phyloP scores from a whole-genome alignment of 805 yeast species.

The Kodamaea laetipori region DNA sequence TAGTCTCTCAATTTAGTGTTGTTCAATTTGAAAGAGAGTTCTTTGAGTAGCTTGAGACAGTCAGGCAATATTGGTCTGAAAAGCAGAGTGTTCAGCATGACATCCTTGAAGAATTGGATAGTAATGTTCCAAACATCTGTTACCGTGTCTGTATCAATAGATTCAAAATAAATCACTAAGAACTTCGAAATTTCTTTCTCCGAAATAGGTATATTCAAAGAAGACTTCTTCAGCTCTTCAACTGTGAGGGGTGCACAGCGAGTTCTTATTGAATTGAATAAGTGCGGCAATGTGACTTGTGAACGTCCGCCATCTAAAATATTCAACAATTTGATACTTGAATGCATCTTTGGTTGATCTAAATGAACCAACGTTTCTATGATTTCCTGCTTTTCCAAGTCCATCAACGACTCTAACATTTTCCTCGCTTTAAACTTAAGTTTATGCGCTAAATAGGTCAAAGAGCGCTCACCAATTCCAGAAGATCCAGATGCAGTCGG shows the following conservation, averaged over 20 bases:
- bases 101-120: slow-evolving; percentile 60
- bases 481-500: background rate
- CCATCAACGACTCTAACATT: slow-evolving; percentile 63
- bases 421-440: slow-evolving; percentile 70
- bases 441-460: slow-evolving; percentile 50
- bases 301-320: slow-evolving; percentile 85
- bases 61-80: slow-evolving; percentile 56
- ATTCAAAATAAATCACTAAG: slow-evolving; percentile 58
- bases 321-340: slow-evolving; percentile 61
- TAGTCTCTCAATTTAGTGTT: slow-evolving; percentile 63
- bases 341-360: slow-evolving; percentile 13
- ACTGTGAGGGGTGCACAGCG: slow-evolving; percentile 42
- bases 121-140: slow-evolving; percentile 75
- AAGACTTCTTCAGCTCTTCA: slow-evolving; percentile 42
- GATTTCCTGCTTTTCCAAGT: slow-evolving; percentile 70
- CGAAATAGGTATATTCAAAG: slow-evolving; percentile 48
- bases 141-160: slow-evolving; percentile 73
- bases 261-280: slow-evolving; percentile 56
- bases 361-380: slow-evolving; percentile 63
- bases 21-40: slow-evolving; percentile 58
- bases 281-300: slow-evolving; percentile 66
- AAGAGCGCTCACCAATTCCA: slow-evolving; percentile 22
- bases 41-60: slow-evolving; percentile 52
- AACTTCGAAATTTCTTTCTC: slow-evolving; percentile 52
- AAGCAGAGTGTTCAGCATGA: slow-evolving; percentile 45